Evolutionary conservation across 2,329 filamentous ascomycete genomes (phyloP).

Genomic region (Ploettnerulaceae sp.): DNA sequence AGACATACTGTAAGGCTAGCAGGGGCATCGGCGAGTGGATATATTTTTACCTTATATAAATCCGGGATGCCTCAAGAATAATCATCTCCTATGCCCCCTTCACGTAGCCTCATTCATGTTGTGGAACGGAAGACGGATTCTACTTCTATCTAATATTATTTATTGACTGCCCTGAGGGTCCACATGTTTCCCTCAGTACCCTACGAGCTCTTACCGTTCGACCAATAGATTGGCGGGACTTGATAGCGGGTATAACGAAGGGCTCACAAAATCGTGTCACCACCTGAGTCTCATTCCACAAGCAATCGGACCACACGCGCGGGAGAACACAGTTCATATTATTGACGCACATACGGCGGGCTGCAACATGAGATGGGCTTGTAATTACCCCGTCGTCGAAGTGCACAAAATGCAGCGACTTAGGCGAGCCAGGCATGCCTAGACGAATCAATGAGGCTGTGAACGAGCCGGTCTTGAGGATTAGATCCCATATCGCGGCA

Average conservation of each 20-base stretch:
- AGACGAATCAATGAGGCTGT: constrained; percentile 13
- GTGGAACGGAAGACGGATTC: constrained; percentile 3
- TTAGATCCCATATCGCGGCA: constrained; percentile 17
- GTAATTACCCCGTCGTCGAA: constrained; percentile 6
- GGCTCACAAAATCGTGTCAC: constrained; percentile 2
- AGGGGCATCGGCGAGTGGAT: neutral
- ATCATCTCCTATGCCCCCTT: constrained; percentile 10
- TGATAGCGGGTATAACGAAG: neutral
- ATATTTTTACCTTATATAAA: too few relatives aligned
- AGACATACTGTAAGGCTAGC: constrained; percentile 4
- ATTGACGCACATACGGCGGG: neutral
- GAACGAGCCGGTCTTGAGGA: neutral
- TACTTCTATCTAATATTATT: constrained; percentile 3
- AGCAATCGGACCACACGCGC: neutral
- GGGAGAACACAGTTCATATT: neutral
- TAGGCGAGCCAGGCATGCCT: neutral
- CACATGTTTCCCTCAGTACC: constrained; percentile 9
- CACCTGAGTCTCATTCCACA: neutral
- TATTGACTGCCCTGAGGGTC: neutral
- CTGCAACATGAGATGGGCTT: constrained; percentile 3
- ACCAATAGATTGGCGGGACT: neutral
- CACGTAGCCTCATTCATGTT: constrained; percentile 9
- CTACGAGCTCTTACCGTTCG: neutral
- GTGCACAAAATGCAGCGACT: constrained; percentile 5
- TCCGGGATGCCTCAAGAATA: constrained; percentile 5